Percentiles rank a stretch among this genome's conserved stretches.
Conservation (phyloP, 1,139 yeast species). For the Wickerhamomyces sp. region DNA sequence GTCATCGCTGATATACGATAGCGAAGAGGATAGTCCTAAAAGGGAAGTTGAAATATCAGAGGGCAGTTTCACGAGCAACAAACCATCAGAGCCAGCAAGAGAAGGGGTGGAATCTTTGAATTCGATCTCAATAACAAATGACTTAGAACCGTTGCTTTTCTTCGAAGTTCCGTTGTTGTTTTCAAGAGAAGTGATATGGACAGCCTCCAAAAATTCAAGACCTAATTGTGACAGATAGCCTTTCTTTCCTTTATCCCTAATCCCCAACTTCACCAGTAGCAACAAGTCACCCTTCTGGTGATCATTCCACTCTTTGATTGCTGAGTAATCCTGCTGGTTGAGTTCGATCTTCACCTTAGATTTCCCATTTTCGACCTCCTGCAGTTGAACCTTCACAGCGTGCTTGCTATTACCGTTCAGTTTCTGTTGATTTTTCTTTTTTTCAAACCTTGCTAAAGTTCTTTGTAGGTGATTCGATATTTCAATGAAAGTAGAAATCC, state of each 20-base stretch:
- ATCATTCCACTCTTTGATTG: conserved; percentile 28
- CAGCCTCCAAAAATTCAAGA: conserved; percentile 18
- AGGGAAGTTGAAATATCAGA: neutral
- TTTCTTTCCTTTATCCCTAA: conserved; percentile 8
- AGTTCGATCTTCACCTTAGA: conserved; percentile 25
- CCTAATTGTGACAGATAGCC: conserved; percentile 22
- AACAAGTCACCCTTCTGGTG: conserved; percentile 27
- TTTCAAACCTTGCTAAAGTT: conserved; percentile 22
- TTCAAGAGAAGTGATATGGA: neutral
- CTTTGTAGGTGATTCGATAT: conserved; percentile 24
- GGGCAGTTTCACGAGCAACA: conserved; percentile 13
- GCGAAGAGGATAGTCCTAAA: neutral
- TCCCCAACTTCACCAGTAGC: conserved; percentile 22
- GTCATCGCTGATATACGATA: neutral
- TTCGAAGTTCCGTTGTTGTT: conserved; percentile 1
- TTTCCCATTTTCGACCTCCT: conserved; percentile 9
- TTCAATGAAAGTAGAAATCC: conserved; percentile 20
- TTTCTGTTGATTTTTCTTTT: conserved; percentile 12
- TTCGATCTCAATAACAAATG: neutral
- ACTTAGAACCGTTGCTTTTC: conserved; percentile 1
- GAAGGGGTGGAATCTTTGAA: neutral
- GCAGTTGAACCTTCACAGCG: conserved; percentile 22
- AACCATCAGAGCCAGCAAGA: neutral
- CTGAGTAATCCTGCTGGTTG: conserved; percentile 9
- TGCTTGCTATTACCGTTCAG: conserved; percentile 28